Conservation (phyloP, 331 rosid genomes). For the Quercus tomentella region DNA sequence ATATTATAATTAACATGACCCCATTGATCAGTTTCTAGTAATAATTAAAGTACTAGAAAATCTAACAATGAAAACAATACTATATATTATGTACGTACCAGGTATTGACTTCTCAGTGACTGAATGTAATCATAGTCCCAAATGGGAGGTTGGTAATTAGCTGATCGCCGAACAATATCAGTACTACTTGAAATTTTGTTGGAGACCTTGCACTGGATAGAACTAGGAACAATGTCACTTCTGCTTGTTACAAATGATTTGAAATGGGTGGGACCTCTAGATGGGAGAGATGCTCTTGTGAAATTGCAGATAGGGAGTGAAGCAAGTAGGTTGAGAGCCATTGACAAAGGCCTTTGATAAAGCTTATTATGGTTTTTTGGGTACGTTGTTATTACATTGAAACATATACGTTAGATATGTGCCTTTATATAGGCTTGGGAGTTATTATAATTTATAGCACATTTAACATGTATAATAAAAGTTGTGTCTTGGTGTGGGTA, state of each 20-base stretch:
- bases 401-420: no score
- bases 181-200: neutral
- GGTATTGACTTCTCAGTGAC: neutral
- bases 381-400: no score
- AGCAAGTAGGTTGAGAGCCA: neutral
- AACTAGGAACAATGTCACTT: neutral
- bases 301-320: neutral
- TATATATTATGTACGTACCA: neutral
- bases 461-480: no score
- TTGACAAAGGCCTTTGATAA: neutral
- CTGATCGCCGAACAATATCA: neutral
- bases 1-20: neutral
- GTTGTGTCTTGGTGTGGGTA: no score
- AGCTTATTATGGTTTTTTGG: no score
- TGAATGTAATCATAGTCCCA: no score
- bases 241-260: neutral
- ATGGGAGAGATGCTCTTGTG: no score
- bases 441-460: no score
- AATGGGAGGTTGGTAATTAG: neutral
- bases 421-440: no score
- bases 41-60: neutral
- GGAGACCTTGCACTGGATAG: neutral
- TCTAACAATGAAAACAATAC: neutral
- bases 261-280: neutral
- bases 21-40: no score